phyloP scores from a whole-genome alignment of 192 early-diverging fungal species.

The Coemansia guatemalensis region DNA sequence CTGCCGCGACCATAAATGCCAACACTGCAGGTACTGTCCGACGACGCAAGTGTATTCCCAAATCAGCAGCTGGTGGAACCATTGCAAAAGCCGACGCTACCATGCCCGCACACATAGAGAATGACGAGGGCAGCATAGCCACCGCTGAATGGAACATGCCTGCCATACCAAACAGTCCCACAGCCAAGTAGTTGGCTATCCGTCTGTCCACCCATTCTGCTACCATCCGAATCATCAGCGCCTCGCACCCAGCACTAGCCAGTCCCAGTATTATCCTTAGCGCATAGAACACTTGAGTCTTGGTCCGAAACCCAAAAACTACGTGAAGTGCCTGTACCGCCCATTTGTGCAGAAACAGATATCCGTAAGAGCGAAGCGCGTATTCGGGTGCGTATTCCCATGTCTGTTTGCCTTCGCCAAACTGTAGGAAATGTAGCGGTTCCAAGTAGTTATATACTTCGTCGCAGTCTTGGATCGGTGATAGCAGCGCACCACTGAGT shows the following conservation, averaged over 20 bases:
- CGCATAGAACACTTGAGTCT: conserved; percentile 69
- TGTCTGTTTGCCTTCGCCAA: conserved; percentile 86
- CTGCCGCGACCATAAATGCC: conserved; percentile 62
- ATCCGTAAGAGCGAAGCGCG: conserved; percentile 86
- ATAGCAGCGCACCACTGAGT: conserved; percentile 23
- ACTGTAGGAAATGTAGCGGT: conserved; percentile 82
- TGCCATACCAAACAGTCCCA: conserved; percentile 66
- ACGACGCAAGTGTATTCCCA: conserved; percentile 13
- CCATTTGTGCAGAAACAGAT: conserved; percentile 62
- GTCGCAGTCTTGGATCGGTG: conserved; percentile 54
- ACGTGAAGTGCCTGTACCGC: conserved; percentile 51
- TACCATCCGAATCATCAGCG: conserved; percentile 65
- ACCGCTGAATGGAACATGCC: conserved; percentile 84
- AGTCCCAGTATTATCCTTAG: conserved; percentile 65
- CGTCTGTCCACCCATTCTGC: conserved; percentile 60
- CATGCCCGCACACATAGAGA: conserved; percentile 86
- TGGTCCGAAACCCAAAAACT: conserved; percentile 31
- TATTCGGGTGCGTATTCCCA: conserved; percentile 96
- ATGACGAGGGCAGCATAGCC: conserved; percentile 87
- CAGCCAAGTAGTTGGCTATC: conserved; percentile 65
- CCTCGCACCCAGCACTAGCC: conserved; percentile 66
- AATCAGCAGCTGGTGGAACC: conserved; percentile 48
- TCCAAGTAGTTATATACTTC: conserved; percentile 98
- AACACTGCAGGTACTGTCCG: conserved; percentile 61
- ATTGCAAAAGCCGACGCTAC: conserved; percentile 74